These are phyloP conservation scores for Tuber brumale DNA, from an alignment of 495 filamentous ascomycete genomes.

Conservation along the genomic window DNA sequence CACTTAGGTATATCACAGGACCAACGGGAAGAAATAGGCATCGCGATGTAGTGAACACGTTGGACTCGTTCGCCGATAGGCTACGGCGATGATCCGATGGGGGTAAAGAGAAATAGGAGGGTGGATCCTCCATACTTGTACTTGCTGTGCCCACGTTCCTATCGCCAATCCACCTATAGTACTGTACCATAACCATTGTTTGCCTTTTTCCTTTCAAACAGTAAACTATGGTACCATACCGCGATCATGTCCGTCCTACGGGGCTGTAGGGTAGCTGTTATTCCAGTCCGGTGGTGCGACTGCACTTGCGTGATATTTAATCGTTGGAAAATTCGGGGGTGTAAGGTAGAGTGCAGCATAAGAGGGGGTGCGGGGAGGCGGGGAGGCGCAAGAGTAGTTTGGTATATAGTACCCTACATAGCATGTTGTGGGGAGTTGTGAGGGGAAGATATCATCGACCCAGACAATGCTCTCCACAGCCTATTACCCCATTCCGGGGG, in stretches of 20 bases:
- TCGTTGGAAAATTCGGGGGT: not conserved
- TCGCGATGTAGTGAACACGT: not conserved
- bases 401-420: not conserved
- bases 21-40: slow-evolving; percentile 37
- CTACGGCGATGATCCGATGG: not conserved
- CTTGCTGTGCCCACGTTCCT: not conserved
- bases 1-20: slow-evolving; percentile 25
- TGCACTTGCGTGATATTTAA: not conserved
- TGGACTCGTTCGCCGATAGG: not conserved
- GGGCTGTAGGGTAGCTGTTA: not conserved
- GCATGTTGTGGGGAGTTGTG: not conserved
- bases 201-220: not conserved
- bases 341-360: not conserved
- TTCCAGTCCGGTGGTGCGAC: not conserved
- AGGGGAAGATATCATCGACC: not conserved
- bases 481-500: not conserved
- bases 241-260: not conserved
- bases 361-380: too few relatives aligned
- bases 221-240: not conserved
- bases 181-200: not conserved
- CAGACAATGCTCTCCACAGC: not conserved
- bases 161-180: not conserved
- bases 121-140: not conserved
- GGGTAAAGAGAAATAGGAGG: not conserved
- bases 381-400: not conserved